A percentile compares a stretch with the other conserved stretches of the same genome.
These are phyloP conservation scores for Neostapfia colusana DNA, from an alignment of 176 grass and related monocot genomes.

Conservation along the genomic window DNA sequence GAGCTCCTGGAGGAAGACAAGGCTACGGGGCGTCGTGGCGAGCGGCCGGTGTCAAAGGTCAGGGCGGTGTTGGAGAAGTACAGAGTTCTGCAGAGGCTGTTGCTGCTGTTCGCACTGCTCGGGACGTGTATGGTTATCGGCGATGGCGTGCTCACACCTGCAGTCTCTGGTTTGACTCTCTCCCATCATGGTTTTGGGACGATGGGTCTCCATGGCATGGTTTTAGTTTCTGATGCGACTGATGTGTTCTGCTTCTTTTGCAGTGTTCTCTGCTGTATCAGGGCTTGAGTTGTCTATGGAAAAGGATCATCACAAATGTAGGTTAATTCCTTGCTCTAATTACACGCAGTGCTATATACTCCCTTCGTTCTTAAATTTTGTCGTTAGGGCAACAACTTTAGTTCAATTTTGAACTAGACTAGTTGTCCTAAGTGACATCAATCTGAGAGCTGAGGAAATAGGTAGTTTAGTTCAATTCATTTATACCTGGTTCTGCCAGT, in stretches of 20 bases:
- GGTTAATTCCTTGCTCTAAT: conserved; percentile 35
- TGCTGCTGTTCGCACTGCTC: conserved; percentile 83
- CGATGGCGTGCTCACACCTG: conserved; percentile 95
- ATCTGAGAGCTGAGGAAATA: too few species aligned
- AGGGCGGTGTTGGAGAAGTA: conserved; percentile 64
- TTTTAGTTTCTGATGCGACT: background rate
- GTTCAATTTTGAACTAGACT: too few species aligned
- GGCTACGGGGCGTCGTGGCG: background rate
- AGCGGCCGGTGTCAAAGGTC: conserved; percentile 20
- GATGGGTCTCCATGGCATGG: background rate
- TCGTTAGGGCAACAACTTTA: too few species aligned
- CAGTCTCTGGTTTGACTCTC: conserved; percentile 69
- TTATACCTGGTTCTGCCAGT: conserved; percentile 8
- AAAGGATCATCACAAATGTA: conserved; percentile 90
- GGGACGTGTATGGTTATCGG: conserved; percentile 97
- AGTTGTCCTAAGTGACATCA: too few species aligned
- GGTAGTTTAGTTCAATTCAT: background rate
- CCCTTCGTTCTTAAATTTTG: too few species aligned
- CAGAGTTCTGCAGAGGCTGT: conserved; percentile 65
- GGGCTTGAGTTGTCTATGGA: conserved; percentile 82
- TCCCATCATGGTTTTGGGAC: conserved; percentile 15
- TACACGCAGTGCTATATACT: background rate
- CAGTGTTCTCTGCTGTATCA: conserved; percentile 95
- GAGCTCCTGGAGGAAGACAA: conserved; percentile 56
- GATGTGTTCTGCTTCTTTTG: conserved; percentile 5